Conservation (phyloP, 257 asterid species). For the Primulina eburnea region DNA sequence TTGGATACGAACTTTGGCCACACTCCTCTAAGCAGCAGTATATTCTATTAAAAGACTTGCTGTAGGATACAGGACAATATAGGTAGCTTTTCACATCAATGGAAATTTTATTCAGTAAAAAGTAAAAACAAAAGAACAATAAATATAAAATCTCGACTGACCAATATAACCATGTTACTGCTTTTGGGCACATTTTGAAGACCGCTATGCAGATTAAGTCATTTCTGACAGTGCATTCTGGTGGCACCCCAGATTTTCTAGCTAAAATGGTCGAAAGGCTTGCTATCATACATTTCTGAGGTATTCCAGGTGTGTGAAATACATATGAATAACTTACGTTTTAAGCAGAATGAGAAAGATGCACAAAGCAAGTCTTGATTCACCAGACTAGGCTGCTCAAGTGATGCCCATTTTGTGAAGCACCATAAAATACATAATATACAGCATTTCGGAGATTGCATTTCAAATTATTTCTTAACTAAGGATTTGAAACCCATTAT, state of each 20-base stretch:
- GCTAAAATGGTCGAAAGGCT: background rate
- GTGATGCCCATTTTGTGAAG: background rate
- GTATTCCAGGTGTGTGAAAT: background rate
- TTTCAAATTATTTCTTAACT: background rate
- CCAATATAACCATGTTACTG: background rate
- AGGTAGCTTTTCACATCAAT: background rate
- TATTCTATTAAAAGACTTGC: background rate
- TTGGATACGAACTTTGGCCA: background rate
- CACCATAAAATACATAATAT: background rate
- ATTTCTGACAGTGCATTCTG: background rate
- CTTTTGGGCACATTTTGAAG: background rate
- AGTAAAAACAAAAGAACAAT: background rate
- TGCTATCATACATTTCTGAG: background rate
- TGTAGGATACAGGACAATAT: background rate
- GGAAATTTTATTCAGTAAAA: background rate
- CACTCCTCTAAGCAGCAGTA: background rate
- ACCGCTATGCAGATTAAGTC: background rate
- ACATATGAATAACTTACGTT: background rate
- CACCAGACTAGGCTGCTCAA: background rate
- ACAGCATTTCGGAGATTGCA: background rate
- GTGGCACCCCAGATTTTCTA: background rate
- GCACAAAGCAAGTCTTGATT: slow-evolving; percentile 13
- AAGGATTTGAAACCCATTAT: background rate
- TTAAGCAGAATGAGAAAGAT: background rate
- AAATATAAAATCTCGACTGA: background rate